Percentiles rank a stretch among this genome's conserved stretches.
phyloP scores from a whole-genome alignment of 2,329 filamentous ascomycete genomes.

The Blastomyces emzantsi region DNA sequence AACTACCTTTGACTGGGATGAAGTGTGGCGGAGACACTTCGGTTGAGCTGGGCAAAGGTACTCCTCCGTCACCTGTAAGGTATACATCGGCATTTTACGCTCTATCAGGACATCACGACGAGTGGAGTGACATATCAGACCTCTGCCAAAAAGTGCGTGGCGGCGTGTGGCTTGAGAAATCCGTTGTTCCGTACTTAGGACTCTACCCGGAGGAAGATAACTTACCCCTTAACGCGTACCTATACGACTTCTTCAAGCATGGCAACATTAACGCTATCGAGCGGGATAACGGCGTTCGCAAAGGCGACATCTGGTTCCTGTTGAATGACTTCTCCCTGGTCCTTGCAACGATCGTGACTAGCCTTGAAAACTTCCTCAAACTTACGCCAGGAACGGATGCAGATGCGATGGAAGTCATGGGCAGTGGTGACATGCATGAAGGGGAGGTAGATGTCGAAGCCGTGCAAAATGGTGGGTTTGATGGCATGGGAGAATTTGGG shows the following conservation, averaged over 20 bases:
- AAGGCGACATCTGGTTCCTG: constrained; percentile 61
- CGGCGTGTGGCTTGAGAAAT: constrained; percentile 65
- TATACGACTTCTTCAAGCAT: constrained; percentile 70
- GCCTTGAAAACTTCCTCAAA: constrained; percentile 27
- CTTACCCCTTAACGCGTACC: constrained; percentile 35
- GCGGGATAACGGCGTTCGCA: constrained; percentile 56
- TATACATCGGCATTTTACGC: constrained; percentile 56
- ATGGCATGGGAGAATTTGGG: background rate
- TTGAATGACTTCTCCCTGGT: constrained; percentile 57
- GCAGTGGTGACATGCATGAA: constrained; percentile 24
- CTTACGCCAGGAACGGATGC: constrained; percentile 16
- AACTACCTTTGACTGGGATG: constrained; percentile 51
- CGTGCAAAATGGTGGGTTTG: constrained; percentile 8
- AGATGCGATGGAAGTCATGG: constrained; percentile 22
- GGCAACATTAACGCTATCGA: constrained; percentile 54
- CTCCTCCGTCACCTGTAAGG: constrained; percentile 24
- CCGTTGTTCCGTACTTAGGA: constrained; percentile 60
- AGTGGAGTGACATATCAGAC: constrained; percentile 56
- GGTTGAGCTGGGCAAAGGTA: constrained; percentile 8
- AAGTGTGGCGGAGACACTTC: constrained; percentile 31
- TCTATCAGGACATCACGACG: constrained; percentile 58
- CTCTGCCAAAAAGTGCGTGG: constrained; percentile 56
- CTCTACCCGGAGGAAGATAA: constrained; percentile 49
- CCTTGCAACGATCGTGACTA: constrained; percentile 29
- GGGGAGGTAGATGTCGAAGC: constrained; percentile 16